A percentile compares a stretch with the other conserved stretches of the same genome.
phyloP scores from a whole-genome alignment of 108 stramenopile species.

The Discostella stelligeroides region DNA sequence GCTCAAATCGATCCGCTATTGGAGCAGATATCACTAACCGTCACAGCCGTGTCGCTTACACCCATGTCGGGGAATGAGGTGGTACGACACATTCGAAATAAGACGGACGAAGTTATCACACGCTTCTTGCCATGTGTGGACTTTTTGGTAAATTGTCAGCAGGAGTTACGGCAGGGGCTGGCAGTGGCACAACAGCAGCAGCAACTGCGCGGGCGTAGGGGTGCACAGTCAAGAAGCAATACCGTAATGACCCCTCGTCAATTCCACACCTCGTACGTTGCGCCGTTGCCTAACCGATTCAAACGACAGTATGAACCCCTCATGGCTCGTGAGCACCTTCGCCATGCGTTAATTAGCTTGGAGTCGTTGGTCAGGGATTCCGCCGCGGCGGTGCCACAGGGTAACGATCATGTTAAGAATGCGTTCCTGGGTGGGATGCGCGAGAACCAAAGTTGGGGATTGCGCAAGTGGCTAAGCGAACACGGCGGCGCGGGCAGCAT shows the following conservation, averaged over 20 bases:
- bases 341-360: conserved; percentile 53
- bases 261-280: conserved; percentile 66
- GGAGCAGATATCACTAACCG: conserved; percentile 35
- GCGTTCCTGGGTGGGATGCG: conserved; percentile 88
- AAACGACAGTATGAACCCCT: conserved; percentile 57
- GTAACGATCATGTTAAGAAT: conserved; percentile 83
- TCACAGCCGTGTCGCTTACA: conserved; percentile 63
- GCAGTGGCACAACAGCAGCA: conserved; percentile 49
- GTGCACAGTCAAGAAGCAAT: conserved; percentile 14
- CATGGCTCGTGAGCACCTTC: conserved; percentile 58
- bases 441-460: conserved; percentile 88
- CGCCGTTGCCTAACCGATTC: conserved; percentile 67
- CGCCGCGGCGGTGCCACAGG: conserved; percentile 47
- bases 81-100: conserved; percentile 49
- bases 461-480: conserved; percentile 84
- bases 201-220: conserved; percentile 3
- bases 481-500: conserved; percentile 81
- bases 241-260: conserved; percentile 65
- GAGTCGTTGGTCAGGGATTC: conserved; percentile 63
- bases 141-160: conserved; percentile 88
- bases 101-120: conserved; percentile 71
- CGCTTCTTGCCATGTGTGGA: conserved; percentile 83
- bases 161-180: conserved; percentile 81
- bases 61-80: conserved; percentile 69
- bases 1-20: conserved; percentile 48